Evolutionary conservation across 202 grass and related monocot genomes (phyloP).

Genomic region (Carex arenaria): DNA sequence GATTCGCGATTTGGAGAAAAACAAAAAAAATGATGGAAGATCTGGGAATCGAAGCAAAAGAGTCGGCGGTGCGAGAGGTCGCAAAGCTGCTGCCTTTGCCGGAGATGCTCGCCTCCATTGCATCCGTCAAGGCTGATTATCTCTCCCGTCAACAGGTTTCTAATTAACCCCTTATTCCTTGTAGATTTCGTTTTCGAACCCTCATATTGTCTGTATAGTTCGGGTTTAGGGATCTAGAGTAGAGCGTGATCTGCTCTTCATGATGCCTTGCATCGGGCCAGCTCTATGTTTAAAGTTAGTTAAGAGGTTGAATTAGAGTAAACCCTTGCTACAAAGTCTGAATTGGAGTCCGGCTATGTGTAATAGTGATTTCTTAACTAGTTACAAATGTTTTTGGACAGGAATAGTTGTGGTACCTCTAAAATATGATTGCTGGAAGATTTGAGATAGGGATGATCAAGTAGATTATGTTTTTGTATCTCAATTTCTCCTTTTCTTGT

Average conservation of each 20-base stretch:
- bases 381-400: background rate
- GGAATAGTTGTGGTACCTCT: background rate
- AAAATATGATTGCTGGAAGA: background rate
- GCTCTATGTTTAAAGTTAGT: background rate
- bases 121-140: conserved; percentile 92
- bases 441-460: background rate
- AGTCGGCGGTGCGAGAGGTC: conserved; percentile 93
- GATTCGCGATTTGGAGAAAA: conserved; percentile 2
- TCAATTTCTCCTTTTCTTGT: background rate
- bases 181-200: background rate
- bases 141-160: conserved; percentile 88
- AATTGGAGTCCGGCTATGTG: background rate
- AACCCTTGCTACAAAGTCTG: background rate
- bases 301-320: background rate
- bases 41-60: conserved; percentile 98
- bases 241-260: background rate
- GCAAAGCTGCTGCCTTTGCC: conserved; percentile 87
- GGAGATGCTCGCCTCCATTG: conserved; percentile 83
- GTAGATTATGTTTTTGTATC: background rate
- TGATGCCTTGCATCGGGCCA: background rate
- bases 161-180: conserved; percentile 20
- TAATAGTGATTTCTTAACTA: background rate
- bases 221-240: background rate
- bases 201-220: background rate
- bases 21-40: conserved; percentile 59